Evolutionary conservation across 495 filamentous ascomycete genomes (phyloP).

Genomic region (Neurospora intermedia): DNA sequence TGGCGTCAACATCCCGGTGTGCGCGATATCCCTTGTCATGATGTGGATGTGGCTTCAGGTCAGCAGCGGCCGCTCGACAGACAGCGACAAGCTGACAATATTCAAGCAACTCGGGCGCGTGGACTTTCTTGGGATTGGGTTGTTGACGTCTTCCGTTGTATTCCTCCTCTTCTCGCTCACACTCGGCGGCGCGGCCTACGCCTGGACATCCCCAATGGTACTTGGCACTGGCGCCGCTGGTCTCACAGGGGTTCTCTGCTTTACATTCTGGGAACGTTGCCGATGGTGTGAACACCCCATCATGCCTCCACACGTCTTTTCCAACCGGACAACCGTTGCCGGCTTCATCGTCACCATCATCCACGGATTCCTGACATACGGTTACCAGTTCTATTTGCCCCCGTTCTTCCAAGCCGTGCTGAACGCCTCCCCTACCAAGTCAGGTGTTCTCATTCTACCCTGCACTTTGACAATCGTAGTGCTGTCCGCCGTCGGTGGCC

Average conservation of each 20-base stretch:
- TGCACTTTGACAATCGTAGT: constrained; percentile 31
- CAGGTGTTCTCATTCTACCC: constrained; percentile 36
- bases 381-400: constrained; percentile 36
- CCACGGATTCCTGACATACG: constrained; percentile 24
- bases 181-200: constrained; percentile 15
- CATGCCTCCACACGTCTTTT: constrained; percentile 25
- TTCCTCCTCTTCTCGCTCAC: constrained; percentile 25
- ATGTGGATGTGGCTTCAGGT: constrained; percentile 23
- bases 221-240: constrained; percentile 12
- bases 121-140: constrained; percentile 20
- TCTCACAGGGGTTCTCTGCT: constrained; percentile 12
- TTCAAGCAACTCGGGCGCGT: constrained; percentile 11
- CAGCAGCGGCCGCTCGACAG: constrained; percentile 7
- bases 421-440: constrained; percentile 19
- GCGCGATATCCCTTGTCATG: constrained; percentile 12
- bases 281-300: constrained; percentile 19
- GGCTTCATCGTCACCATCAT: constrained; percentile 17
- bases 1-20: constrained; percentile 20
- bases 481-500: constrained; percentile 25
- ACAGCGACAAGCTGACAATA: not conserved
- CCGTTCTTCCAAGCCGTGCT: constrained; percentile 40
- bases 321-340: constrained; percentile 24
- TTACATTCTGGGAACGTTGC: constrained; percentile 19
- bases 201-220: constrained; percentile 17
- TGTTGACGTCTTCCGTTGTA: constrained; percentile 21